Base-by-base conservation (phyloP, 768 basidiomycete species). In the Cubamyces lactineus region DNA sequence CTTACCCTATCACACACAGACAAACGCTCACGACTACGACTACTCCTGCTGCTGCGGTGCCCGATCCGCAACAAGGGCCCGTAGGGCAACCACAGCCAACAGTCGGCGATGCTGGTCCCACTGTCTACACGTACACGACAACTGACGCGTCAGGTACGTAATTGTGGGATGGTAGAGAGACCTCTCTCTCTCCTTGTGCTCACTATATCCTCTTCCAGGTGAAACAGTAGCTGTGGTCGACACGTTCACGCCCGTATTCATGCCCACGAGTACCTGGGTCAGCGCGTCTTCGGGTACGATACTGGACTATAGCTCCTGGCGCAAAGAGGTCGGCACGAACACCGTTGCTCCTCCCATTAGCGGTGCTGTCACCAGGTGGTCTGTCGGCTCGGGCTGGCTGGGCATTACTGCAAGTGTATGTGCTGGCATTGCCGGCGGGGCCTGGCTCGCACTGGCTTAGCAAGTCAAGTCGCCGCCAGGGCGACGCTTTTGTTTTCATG, bases 11-110 rank as follows among this genome's bases (percentile, higher is more conserved):
- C 72, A 53, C 30, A 8, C 34, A 11, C 11, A 66, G 65, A 30
- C 17, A 71, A 19, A 64, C 69, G 2, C 47, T 50, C 40, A 60
- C 69, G 19, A 43, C 65, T 15, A 50, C 61, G 4, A 38, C 65
- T 16, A 50, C 64, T 13, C 42, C 64, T 15, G 43, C 68, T 7
- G 48, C 66, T 5, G 61, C 67, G 7, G 43, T 57, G 9, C 61
- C 65, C 15, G 66, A 48, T 3, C 64, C 57, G 16, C 67, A 69
- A 2, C 76, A 79, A 64, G 85, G 85, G 0, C 85, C 86, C 3
- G 87, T 89, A 0, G 88, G 80, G 7, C 80, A 82, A 64, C 69
- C 71, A 3, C 63, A 69, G 5, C 17, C 64, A n/a, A 65, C 63
- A 0, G 40, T 63, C 2, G 59, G 16, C 3, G 42, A 43, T 40